A percentile compares a stretch with the other conserved stretches of the same genome.
phyloP scores from a whole-genome alignment of 1,284 basidiomycete species.

The Trametes hirsuta region DNA sequence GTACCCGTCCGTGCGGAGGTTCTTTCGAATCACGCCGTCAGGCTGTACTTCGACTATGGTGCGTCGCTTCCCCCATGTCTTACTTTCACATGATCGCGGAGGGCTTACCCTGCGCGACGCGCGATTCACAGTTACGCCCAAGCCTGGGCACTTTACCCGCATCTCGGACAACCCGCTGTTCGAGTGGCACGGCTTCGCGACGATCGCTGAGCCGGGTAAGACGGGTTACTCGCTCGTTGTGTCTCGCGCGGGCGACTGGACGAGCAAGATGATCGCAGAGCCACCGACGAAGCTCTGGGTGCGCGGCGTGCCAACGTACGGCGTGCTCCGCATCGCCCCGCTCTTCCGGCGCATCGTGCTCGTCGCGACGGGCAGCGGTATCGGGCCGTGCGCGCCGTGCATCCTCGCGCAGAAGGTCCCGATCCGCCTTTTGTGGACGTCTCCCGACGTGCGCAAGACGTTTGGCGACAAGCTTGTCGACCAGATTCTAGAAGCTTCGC shows the following conservation, averaged over 20 bases:
- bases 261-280: constrained; percentile 50
- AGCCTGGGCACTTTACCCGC: constrained; percentile 57
- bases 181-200: constrained; percentile 68
- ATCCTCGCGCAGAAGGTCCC: constrained; percentile 55
- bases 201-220: constrained; percentile 53
- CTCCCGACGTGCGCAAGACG: constrained; percentile 60
- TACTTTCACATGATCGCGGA: background rate
- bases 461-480: constrained; percentile 63
- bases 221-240: constrained; percentile 61
- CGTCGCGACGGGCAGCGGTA: constrained; percentile 65
- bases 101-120: background rate
- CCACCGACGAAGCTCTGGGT: constrained; percentile 61
- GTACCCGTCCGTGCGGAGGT: constrained; percentile 56
- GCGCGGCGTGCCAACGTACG: constrained; percentile 60
- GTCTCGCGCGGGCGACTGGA: constrained; percentile 66
- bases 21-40: constrained; percentile 58
- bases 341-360: constrained; percentile 62
- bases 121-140: constrained; percentile 42
- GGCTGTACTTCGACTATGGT: constrained; percentile 61
- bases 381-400: constrained; percentile 60
- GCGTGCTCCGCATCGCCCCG: constrained; percentile 59
- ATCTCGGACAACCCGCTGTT: constrained; percentile 55
- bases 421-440: constrained; percentile 61
- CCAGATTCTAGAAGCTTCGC: constrained; percentile 53
- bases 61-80: constrained; percentile 13